Conservation (phyloP, 345 rosid species). For the Salix caprea region DNA sequence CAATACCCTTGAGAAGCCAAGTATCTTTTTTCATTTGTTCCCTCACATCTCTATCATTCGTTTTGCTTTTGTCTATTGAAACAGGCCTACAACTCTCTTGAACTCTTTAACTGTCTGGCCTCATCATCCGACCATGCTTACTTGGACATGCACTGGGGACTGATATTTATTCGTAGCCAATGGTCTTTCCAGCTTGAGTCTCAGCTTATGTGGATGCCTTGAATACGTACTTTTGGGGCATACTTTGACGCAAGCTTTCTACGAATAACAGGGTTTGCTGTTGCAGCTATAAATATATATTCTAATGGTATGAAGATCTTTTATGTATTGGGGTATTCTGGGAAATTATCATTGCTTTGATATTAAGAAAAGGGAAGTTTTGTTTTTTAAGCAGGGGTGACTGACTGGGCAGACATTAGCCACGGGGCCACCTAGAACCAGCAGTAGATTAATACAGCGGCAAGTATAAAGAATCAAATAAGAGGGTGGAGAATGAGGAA, state of each 20-base stretch:
- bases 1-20: slow-evolving; percentile 66
- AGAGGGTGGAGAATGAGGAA: slow-evolving; percentile 6
- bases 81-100: slow-evolving; percentile 27
- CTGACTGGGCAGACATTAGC: slow-evolving; percentile 9
- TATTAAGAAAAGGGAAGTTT: slow-evolving; percentile 12
- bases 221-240: slow-evolving; percentile 10
- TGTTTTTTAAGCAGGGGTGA: slow-evolving; percentile 8
- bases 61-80: slow-evolving; percentile 47
- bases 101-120: slow-evolving; percentile 28
- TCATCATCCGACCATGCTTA: slow-evolving; percentile 35
- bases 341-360: slow-evolving; percentile 12
- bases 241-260: slow-evolving; percentile 22
- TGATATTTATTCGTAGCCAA: slow-evolving; percentile 10
- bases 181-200: neutral
- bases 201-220: slow-evolving; percentile 10
- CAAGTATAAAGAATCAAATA: slow-evolving; percentile 15
- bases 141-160: slow-evolving; percentile 20
- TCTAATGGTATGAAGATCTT: neutral
- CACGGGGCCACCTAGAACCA: neutral
- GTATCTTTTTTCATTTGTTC: slow-evolving; percentile 54
- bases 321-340: neutral
- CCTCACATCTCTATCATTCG: slow-evolving; percentile 39
- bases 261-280: slow-evolving; percentile 15
- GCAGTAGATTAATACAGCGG: slow-evolving; percentile 16
- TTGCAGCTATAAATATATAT: neutral